Base-by-base conservation (phyloP, 768 basidiomycete genomes). In the Glaciozyma martinii region DNA sequence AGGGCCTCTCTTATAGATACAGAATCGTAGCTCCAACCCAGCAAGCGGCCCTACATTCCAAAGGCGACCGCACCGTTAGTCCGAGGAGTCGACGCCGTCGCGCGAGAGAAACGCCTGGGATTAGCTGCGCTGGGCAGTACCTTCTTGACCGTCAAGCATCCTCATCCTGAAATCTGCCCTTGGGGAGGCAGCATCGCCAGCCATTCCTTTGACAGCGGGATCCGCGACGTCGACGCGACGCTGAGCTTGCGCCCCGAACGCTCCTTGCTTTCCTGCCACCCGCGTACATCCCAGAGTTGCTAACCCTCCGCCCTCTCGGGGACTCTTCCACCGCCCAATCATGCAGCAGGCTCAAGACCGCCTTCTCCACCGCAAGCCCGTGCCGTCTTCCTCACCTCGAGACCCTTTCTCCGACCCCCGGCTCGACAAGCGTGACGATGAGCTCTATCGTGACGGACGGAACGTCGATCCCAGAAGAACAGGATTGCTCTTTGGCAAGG, bases 391-490 rank as follows among this genome's bases (percentile, higher is more conserved):
- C 9, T 13, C 50, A n/a, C n/a, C n/a, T n/a, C n/a, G n/a, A n/a
- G n/a, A n/a, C 27, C 27, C 50, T 13, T 15, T 18, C 50, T 16
- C 25, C 15, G 50, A 52, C 6, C 30, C 50, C 5, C 50, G 50
- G 27, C 50, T 52, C 50, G 50, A 52, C 27, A 52, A 52, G 30
- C 50, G 50, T 30, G 50, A 52, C 50, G 50, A 52, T 13, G 50
- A 52, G 37, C 50, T 52, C 18, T 52, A 30, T 13, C 30, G 30
- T 25, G 30, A 30, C 50, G 21, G 27, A 29, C 15, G 27, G 12
- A 27, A n/a, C 27, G 15, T 29, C 23, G 37, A 40, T 8, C 7
- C 37, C 10, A 40, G 12, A n/a, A 52, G 29, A n/a, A 16, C 50
- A 27, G 30, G 27, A 25, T 52, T 30, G 5, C 27, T 52, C 2